These are phyloP conservation scores for Solioccasus polychromus DNA, from an alignment of 768 basidiomycete genomes.

Conservation along the genomic window DNA sequence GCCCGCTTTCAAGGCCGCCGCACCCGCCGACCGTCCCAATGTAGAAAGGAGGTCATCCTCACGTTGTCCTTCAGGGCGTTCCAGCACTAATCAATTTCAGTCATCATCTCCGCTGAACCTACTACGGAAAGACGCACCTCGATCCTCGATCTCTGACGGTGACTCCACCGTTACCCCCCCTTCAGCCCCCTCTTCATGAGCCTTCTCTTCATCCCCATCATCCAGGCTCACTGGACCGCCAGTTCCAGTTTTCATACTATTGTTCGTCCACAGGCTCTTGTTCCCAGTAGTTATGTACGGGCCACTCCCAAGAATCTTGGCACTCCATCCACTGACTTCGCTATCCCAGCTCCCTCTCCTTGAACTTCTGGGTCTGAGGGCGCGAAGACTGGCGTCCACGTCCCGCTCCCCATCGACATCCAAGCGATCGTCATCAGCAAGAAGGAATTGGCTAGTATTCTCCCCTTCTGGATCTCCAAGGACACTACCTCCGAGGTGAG, in stretches of 20 bases:
- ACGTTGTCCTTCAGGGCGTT: slow-evolving; percentile 3
- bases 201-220: slow-evolving; percentile 34
- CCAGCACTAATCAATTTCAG: slow-evolving; percentile 3
- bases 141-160: slow-evolving; percentile 5
- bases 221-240: slow-evolving; percentile 52
- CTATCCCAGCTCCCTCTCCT: slow-evolving; percentile 92
- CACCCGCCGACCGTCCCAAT: slow-evolving; percentile 27
- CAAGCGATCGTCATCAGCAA: slow-evolving; percentile 64
- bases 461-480: slow-evolving; percentile 52
- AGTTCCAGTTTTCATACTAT: slow-evolving; percentile 62
- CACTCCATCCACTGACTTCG: slow-evolving; percentile 86
- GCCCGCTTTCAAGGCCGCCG: slow-evolving; percentile 12
- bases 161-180: slow-evolving; percentile 12
- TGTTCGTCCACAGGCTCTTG: slow-evolving; percentile 58
- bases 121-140: slow-evolving; percentile 1
- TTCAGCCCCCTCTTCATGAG: slow-evolving; percentile 15
- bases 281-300: slow-evolving; percentile 48
- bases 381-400: slow-evolving; percentile 84
- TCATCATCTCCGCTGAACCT: slow-evolving; percentile 6
- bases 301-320: slow-evolving; percentile 50
- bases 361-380: slow-evolving; percentile 83
- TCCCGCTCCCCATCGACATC: slow-evolving; percentile 55
- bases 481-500: slow-evolving; percentile 66
- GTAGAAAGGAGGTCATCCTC: slow-evolving; percentile 24
- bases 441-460: slow-evolving; percentile 63